Evolutionary conservation across 805 yeast genomes (phyloP).

Genomic region (Cyberlindnera mississippiensis): DNA sequence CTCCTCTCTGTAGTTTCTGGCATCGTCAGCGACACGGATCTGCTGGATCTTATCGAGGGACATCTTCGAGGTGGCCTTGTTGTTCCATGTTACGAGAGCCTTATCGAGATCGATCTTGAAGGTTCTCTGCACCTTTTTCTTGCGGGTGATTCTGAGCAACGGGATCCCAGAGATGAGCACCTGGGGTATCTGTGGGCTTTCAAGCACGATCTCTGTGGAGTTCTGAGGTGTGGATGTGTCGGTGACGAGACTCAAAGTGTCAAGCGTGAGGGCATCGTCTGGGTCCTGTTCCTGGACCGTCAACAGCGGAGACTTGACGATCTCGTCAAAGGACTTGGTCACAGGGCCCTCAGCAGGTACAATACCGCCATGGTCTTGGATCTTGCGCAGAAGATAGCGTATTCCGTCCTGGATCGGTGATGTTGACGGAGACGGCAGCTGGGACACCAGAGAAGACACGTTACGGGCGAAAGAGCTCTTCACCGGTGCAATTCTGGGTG

Average conservation of each 20-base stretch:
- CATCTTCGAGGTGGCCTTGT: conserved; percentile 35
- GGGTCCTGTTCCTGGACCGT: background rate
- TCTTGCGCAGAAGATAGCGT: conserved; percentile 15
- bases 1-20: conserved; percentile 83
- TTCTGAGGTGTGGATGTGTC: background rate
- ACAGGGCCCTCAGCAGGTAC: conserved; percentile 22
- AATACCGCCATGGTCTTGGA: background rate
- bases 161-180: conserved; percentile 56
- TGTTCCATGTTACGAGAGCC: conserved; percentile 57
- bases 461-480: conserved; percentile 11
- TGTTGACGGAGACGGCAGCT: conserved; percentile 12
- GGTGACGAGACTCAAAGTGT: background rate
- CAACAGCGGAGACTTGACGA: conserved; percentile 7
- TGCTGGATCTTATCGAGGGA: conserved; percentile 61
- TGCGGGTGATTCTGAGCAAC: conserved; percentile 64
- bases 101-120: conserved; percentile 53
- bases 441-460: conserved; percentile 12
- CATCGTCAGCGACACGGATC: conserved; percentile 62
- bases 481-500: conserved; percentile 8
- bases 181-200: conserved; percentile 39
- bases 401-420: conserved; percentile 12
- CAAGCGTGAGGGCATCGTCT: too few species aligned
- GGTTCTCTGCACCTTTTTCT: conserved; percentile 56
- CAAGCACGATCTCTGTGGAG: conserved; percentile 14
- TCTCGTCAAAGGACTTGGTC: conserved; percentile 20